Evolutionary conservation across 164 flowering plant genomes (phyloP).

Genomic region (Cinnamomum chago): DNA sequence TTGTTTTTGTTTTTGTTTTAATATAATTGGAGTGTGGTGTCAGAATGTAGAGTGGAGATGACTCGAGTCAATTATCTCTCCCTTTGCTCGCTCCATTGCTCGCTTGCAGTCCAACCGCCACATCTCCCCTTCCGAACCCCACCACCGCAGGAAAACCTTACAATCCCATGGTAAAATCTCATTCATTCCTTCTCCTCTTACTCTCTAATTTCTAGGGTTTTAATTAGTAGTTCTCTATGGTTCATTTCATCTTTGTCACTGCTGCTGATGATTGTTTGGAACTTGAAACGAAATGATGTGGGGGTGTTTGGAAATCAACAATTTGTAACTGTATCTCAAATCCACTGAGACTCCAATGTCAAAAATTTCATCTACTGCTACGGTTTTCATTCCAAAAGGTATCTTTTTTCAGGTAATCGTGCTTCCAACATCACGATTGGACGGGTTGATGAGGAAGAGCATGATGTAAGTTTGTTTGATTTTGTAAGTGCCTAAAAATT

Average conservation of each 20-base stretch:
- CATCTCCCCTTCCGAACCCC: constrained; percentile 2
- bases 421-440: constrained; percentile 17
- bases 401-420: constrained; percentile 24
- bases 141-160: constrained; percentile 1
- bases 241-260: neutral
- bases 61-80: constrained; percentile 9
- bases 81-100: constrained; percentile 51
- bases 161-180: constrained; percentile 30
- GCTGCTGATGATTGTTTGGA: neutral
- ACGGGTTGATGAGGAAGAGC: constrained; percentile 40
- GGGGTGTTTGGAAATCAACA: too few species aligned
- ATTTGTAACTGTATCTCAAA: neutral
- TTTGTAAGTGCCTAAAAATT: too few species aligned
- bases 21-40: neutral
- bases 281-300: neutral
- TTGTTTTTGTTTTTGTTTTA: too few species aligned
- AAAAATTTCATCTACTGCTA: neutral
- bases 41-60: neutral
- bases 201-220: neutral
- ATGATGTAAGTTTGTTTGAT: constrained; percentile 37
- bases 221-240: neutral
- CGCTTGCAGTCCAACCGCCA: constrained; percentile 8
- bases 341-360: too few species aligned
- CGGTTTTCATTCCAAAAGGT: neutral
- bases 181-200: neutral